Conservation (phyloP, 2,329 filamentous ascomycete species). For the Malbranchea cinnamomea region DNA sequence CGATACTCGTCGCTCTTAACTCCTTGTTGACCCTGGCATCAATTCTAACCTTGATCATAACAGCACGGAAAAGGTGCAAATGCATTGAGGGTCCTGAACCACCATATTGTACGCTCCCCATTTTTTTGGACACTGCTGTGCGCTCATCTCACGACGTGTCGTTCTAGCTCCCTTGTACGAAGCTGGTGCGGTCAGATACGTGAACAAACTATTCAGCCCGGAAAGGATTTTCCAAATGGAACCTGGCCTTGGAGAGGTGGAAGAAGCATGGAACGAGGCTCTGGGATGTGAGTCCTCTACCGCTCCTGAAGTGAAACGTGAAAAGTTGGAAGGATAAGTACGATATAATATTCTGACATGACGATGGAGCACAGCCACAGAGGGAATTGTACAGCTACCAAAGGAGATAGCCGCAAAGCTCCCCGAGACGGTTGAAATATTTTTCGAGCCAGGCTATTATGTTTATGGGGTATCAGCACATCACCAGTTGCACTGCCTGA, state of each 20-base stretch:
- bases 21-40: no score
- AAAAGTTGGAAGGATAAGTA: no score
- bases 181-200: background rate
- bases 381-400: background rate
- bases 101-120: no score
- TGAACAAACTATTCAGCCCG: background rate
- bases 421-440: background rate
- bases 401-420: background rate
- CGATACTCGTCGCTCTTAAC: no score
- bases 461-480: background rate
- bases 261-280: background rate
- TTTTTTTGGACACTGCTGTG: no score
- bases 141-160: no score
- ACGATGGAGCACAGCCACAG: no score
- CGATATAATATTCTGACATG: no score
- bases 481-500: conserved; percentile 1
- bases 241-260: background rate
- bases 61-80: no score
- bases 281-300: background rate
- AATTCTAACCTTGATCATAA: no score
- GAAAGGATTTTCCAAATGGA: background rate
- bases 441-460: background rate
- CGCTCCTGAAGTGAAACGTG: no score
- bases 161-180: conserved; percentile 1
- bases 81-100: no score